These are phyloP conservation scores for Mycena galericulata DNA, from an alignment of 768 basidiomycete genomes.

Conservation along the genomic window DNA sequence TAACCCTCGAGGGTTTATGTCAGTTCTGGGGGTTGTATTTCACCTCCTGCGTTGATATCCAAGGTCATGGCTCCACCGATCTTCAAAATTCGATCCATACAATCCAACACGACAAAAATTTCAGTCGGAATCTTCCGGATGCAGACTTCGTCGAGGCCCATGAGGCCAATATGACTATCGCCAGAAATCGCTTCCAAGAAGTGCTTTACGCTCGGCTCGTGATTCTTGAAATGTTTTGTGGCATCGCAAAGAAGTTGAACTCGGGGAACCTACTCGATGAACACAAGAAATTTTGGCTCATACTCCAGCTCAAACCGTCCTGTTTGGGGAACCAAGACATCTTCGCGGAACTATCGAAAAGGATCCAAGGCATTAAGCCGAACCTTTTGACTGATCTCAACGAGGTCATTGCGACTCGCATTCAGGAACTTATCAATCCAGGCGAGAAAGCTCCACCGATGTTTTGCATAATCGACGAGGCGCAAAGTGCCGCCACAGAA, in stretches of 20 bases:
- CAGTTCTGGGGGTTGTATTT: conserved; percentile 8
- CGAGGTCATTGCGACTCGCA: too few species aligned
- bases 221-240: neutral
- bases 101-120: neutral
- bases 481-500: neutral
- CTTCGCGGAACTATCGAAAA: neutral
- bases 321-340: neutral
- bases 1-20: neutral
- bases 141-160: neutral
- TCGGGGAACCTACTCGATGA: neutral
- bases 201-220: neutral
- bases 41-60: neutral
- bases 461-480: conserved; percentile 13
- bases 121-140: neutral
- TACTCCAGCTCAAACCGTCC: conserved; percentile 4
- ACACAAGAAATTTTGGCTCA: conserved; percentile 5
- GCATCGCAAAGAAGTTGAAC: neutral
- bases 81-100: neutral
- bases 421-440: too few species aligned
- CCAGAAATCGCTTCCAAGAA: neutral
- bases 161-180: neutral
- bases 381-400: too few species aligned
- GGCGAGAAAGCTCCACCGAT: too few species aligned
- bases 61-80: conserved; percentile 5
- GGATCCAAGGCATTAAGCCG: neutral